phyloP scores from a whole-genome alignment of 495 filamentous ascomycete genomes.

The Polyplosphaeria fusca region DNA sequence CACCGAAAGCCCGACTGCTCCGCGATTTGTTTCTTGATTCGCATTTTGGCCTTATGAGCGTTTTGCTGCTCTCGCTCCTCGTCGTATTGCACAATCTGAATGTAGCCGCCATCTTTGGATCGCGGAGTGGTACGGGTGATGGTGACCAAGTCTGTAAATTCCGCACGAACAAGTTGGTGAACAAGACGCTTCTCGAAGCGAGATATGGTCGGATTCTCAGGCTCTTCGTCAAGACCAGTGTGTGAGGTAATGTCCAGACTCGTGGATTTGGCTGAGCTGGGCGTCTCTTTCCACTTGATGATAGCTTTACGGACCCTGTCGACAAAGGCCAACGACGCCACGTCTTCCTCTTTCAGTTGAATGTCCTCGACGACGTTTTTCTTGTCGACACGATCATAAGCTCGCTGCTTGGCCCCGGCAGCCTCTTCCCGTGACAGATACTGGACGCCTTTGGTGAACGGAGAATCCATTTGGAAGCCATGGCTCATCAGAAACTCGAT shows the following conservation, averaged over 20 bases:
- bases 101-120: too few relatives aligned
- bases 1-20: slow-evolving; percentile 63
- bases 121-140: slow-evolving; percentile 40
- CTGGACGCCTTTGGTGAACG: slow-evolving; percentile 58
- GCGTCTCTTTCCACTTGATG: slow-evolving; percentile 45
- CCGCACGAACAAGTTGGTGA: slow-evolving; percentile 62
- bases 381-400: slow-evolving; percentile 39
- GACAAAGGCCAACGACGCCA: slow-evolving; percentile 56
- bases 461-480: slow-evolving; percentile 58
- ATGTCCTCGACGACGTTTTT: slow-evolving; percentile 46
- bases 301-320: slow-evolving; percentile 49
- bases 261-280: too few relatives aligned
- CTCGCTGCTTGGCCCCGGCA: slow-evolving; percentile 42
- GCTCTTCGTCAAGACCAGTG: slow-evolving; percentile 3
- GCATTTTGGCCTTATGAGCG: slow-evolving; percentile 41
- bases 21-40: slow-evolving; percentile 45
- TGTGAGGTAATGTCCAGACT: slow-evolving; percentile 17
- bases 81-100: slow-evolving; percentile 54
- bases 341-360: slow-evolving; percentile 53
- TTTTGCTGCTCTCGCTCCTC: slow-evolving; percentile 47
- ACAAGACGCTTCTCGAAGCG: slow-evolving; percentile 59
- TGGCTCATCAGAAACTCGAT: slow-evolving; percentile 61
- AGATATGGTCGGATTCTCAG: slow-evolving; percentile 17
- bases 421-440: slow-evolving; percentile 71
- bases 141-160: slow-evolving; percentile 57